Conservation (phyloP, 2,329 filamentous ascomycete genomes). For the Ascochyta pisi region DNA sequence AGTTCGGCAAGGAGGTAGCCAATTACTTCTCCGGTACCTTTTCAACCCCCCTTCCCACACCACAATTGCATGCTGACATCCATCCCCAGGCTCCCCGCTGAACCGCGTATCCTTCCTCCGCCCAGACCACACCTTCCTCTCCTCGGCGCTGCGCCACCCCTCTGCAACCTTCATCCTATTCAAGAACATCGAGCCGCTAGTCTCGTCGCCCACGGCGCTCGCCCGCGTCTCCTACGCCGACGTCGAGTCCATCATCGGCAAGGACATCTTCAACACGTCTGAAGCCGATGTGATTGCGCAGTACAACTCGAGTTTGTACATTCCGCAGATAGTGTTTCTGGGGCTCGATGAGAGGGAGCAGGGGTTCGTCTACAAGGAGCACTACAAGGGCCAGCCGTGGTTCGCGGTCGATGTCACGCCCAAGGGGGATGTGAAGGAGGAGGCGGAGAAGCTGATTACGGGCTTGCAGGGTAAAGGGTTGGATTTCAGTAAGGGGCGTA, state of each 20-base stretch:
- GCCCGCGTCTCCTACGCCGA: conserved; percentile 73
- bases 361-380: conserved; percentile 67
- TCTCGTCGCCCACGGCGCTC: conserved; percentile 66
- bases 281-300: conserved; percentile 76
- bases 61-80: too few species aligned
- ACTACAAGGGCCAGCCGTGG: conserved; percentile 79
- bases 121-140: conserved; percentile 72
- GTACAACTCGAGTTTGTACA: conserved; percentile 74
- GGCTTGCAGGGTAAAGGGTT: conserved; percentile 67
- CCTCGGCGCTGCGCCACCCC: conserved; percentile 69
- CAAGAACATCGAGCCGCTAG: conserved; percentile 78
- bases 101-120: conserved; percentile 84
- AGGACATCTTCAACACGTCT: conserved; percentile 71
- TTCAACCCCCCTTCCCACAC: too few species aligned
- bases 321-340: conserved; percentile 80
- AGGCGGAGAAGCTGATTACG: conserved; percentile 67
- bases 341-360: conserved; percentile 74
- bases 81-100: conserved; percentile 66
- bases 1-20: conserved; percentile 79
- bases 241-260: conserved; percentile 72
- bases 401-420: conserved; percentile 92
- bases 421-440: conserved; percentile 66
- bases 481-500: conserved; percentile 71
- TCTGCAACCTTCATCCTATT: conserved; percentile 77
- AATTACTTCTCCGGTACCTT: conserved; percentile 76